A percentile compares a stretch with the other conserved stretches of the same genome.
phyloP scores from a whole-genome alignment of 2,329 filamentous ascomycete species.

The Alternaria novae-zelandiae region DNA sequence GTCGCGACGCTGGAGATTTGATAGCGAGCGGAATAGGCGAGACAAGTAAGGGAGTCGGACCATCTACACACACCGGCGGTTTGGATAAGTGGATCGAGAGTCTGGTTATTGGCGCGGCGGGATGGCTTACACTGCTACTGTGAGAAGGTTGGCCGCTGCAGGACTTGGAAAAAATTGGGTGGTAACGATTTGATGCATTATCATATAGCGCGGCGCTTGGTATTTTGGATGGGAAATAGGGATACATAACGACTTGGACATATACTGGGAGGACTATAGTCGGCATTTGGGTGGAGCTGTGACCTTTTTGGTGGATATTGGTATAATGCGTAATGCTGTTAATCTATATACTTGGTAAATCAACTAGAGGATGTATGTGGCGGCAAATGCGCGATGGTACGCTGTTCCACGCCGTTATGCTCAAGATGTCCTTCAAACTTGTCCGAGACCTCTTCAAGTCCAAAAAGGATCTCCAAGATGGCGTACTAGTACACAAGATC shows the following conservation, averaged over 20 bases:
- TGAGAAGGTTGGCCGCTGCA: conserved; percentile 9
- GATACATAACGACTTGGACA: neutral
- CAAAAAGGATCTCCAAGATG: neutral
- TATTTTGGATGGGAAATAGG: neutral
- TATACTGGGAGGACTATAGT: neutral
- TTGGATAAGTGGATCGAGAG: conserved; percentile 36
- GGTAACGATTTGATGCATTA: conserved; percentile 3
- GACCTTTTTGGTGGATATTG: neutral
- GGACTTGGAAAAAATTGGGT: neutral
- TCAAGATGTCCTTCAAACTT: neutral
- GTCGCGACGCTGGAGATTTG: conserved; percentile 24
- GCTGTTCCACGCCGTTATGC: neutral
- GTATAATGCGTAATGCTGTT: neutral
- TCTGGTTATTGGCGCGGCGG: conserved; percentile 31
- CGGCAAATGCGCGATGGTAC: neutral
- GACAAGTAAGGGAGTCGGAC: conserved; percentile 23
- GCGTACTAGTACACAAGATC: neutral
- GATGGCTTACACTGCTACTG: conserved; percentile 36
- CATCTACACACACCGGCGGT: conserved; percentile 8
- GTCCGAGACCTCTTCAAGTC: neutral
- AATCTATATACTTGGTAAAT: neutral
- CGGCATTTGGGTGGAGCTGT: neutral
- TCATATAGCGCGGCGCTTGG: conserved; percentile 9
- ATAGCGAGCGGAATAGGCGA: conserved; percentile 37
- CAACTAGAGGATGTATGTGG: neutral